phyloP scores from a whole-genome alignment of 129 eudicot species.

The Arctium minus region DNA sequence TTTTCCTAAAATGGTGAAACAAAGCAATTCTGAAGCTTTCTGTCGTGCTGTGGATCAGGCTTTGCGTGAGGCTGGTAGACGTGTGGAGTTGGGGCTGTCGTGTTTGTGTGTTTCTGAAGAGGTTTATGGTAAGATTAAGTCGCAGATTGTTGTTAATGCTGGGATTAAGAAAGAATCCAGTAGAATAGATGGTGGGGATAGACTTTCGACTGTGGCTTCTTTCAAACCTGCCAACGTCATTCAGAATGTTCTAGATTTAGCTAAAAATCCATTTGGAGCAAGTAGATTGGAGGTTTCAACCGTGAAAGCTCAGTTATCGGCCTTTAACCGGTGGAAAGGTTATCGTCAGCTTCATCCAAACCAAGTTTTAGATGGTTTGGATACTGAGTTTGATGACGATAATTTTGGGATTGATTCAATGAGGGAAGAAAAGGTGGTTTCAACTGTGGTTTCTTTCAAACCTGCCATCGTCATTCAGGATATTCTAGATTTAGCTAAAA shows the following conservation, averaged over 20 bases:
- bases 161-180: slow-evolving; percentile 52
- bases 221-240: slow-evolving; percentile 50
- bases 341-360: slow-evolving; percentile 38
- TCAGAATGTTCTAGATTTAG: slow-evolving; percentile 37
- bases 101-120: slow-evolving; percentile 53
- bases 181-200: slow-evolving; percentile 52
- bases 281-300: slow-evolving; percentile 37
- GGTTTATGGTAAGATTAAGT: slow-evolving; percentile 13
- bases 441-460: slow-evolving; percentile 35
- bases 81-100: slow-evolving; percentile 65
- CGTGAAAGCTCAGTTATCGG: slow-evolving; percentile 49
- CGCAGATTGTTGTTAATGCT: slow-evolving; percentile 39
- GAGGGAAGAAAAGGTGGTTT: slow-evolving; percentile 47
- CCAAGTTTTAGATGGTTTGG: slow-evolving; percentile 26
- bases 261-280: slow-evolving; percentile 36
- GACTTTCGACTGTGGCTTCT: slow-evolving; percentile 34
- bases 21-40: slow-evolving; percentile 42
- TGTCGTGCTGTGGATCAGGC: slow-evolving; percentile 56
- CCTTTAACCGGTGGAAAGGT: slow-evolving; percentile 74
- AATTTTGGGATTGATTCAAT: slow-evolving; percentile 40
- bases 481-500: slow-evolving; percentile 46
- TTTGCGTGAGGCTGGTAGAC: slow-evolving; percentile 57
- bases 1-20: slow-evolving; percentile 53
- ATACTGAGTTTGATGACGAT: slow-evolving; percentile 26
- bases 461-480: slow-evolving; percentile 40